These are phyloP conservation scores for Bolboschoenoplectus hybrid DNA, from an alignment of 202 grass and related monocot genomes.

Conservation along the genomic window DNA sequence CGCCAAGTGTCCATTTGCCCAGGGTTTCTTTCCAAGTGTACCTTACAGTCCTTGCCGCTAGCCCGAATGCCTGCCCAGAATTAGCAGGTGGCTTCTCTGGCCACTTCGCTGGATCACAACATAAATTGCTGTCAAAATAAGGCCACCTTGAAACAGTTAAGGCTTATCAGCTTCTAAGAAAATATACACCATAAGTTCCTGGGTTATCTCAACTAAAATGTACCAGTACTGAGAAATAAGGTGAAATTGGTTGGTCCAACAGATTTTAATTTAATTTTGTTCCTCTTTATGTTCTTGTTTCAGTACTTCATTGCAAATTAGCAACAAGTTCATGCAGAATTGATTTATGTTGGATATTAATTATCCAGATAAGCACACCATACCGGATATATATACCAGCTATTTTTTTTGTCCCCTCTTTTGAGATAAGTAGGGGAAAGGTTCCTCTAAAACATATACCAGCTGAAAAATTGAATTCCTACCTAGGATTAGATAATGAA, in stretches of 20 bases:
- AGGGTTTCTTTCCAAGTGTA: constrained; percentile 74
- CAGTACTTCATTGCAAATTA: background rate
- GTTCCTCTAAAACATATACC: background rate
- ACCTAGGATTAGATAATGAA: background rate
- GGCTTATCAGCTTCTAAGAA: background rate
- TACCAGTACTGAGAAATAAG: background rate
- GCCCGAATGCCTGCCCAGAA: constrained; percentile 52
- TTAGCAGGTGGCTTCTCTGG: constrained; percentile 57
- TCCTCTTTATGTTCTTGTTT: background rate
- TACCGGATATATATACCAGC: background rate
- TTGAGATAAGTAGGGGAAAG: background rate
- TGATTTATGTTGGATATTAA: background rate
- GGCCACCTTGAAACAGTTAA: background rate
- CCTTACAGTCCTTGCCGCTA: constrained; percentile 54
- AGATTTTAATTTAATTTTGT: background rate
- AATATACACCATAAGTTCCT: background rate
- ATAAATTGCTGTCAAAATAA: constrained; percentile 6
- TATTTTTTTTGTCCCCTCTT: background rate
- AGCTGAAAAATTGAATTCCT: background rate
- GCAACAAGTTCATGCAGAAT: background rate
- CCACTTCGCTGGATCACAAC: constrained; percentile 39
- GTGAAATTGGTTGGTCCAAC: background rate
- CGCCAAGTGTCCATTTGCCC: constrained; percentile 81
- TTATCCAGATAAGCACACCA: background rate
- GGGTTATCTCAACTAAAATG: background rate